Evolutionary conservation across 768 basidiomycete species (phyloP), one percentile per base, ranked within the genome.

Genomic region (Trametes meyenii): DNA sequence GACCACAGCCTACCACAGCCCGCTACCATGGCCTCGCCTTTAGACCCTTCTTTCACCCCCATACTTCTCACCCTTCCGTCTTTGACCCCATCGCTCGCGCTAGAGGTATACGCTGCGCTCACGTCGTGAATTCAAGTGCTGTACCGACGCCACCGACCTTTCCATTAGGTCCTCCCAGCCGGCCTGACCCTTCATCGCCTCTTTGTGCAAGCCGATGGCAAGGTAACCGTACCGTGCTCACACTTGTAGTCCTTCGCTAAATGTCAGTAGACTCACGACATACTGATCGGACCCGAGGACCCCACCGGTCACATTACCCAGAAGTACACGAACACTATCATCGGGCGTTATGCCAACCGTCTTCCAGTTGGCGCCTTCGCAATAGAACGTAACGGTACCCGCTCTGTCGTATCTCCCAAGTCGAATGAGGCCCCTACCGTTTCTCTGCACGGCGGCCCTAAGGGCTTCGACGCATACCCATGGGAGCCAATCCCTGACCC

Each of bases 341-440:
- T 91, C 52, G 90, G 90, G 29, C 78, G 89, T 67, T 90, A 90
- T 65, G 78, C 87, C 23, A 91, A 91, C 73, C 81, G 89, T 36
- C 77, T 92, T 54, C 86, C 89, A 1, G 83, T 82, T n/a, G 84
- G 84, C 24, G 53, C 70, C 17, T 29, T 66, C 51, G 40, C 61
- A 13, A 64, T 89, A 19, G 79, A 83, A 70, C 81, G 83, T 71
- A 78, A 85, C 35, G 85, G 81, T 2, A 73, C 84, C 58, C 74
- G 68, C 19, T 79, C 81, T 23, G 71, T 79, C 26, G 75, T 90
- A 50, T 77, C 74, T 4, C 67, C 70, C 21, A 56, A 57, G 26
- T 26, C 70, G 8, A 72, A 73, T 66, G 70, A 71, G 61, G 59
- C 64, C 21, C 72, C 72, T n/a, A 63, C 60, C 17, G 89, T 90